Base-by-base conservation (phyloP, 495 filamentous ascomycete species). In the Oidiodendron maius region DNA sequence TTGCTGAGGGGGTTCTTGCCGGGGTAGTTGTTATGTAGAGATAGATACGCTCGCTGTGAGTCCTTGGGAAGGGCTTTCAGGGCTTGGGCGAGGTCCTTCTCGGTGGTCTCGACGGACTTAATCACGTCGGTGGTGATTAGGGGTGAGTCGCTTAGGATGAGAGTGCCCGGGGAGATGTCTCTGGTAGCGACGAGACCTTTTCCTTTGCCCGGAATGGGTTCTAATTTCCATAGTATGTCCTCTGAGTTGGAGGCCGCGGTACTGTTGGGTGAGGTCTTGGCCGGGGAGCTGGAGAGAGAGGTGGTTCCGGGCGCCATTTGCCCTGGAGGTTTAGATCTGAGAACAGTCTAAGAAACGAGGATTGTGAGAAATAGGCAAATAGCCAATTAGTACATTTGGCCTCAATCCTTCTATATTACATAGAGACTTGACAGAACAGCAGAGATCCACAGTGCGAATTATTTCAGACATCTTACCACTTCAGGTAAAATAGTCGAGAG, bases 11-110 rank as follows among this genome's bases (percentile, higher is more conserved):
- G 52, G 25, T 64, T 30, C 52, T 51, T 58, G 46, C 32, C 63
- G 39, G 66, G 65, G 46, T 56, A 66, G 50, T 64, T 68, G 53
- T 75, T 75, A 49, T 66, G 66, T 2, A 73, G 59, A 24, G 47
- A 58, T 30, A 71, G 56, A 53, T 69, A 72, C 20, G 61, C 48
- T 18, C 66, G 61, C 54, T 72, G 71, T 26, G 60, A 53, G 21
- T 51, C 50, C 37, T 64, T 66, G 2, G 68, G 30, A 17, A 68
- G 51, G 4, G 50, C 51, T 36, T 60, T 61, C 15, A 72, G 56
- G 26, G 59, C 60, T 17, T 51, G 43, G 2, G 60, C 61, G 28
- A 71, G 42, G 30, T 58, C 51, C 22, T 35, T 17, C 32, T 68
- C 60, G 32, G 64, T 52, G 35, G 35, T 54, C 38, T 59, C 44